Percentiles rank a stretch among this genome's conserved stretches.
These are phyloP conservation scores for Pholiota conissans DNA, from an alignment of 768 basidiomycete genomes.

Conservation along the genomic window DNA sequence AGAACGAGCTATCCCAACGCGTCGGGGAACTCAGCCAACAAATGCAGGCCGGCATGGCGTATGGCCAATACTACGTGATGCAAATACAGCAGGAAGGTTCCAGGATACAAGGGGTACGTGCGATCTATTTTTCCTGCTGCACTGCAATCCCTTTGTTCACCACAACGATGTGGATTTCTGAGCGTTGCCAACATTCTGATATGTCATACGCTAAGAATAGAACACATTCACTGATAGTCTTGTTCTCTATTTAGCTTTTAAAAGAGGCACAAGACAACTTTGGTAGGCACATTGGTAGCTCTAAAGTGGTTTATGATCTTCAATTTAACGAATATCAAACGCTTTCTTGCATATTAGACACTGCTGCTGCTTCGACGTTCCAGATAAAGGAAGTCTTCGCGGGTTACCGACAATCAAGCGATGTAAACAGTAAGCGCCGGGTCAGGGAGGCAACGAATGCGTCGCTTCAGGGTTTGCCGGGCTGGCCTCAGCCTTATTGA, in stretches of 20 bases:
- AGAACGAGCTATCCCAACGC: conserved; percentile 51
- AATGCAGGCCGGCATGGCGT: conserved; percentile 37
- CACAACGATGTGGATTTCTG: background rate
- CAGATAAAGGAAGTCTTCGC: conserved; percentile 76
- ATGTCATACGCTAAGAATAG: background rate
- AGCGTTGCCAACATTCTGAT: background rate
- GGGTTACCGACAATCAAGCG: conserved; percentile 74
- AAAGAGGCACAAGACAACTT: conserved; percentile 55
- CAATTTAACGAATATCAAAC: background rate
- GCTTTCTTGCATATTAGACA: conserved; percentile 38
- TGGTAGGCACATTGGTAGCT: conserved; percentile 35
- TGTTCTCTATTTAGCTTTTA: conserved; percentile 36
- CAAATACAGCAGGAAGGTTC: conserved; percentile 57
- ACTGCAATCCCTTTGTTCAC: background rate
- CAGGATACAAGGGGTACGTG: conserved; percentile 59
- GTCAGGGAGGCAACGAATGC: conserved; percentile 82
- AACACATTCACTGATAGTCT: background rate
- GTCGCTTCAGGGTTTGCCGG: conserved; percentile 67
- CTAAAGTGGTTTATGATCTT: background rate
- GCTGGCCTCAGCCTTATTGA: conserved; percentile 58
- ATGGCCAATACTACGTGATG: conserved; percentile 43
- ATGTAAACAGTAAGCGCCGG: conserved; percentile 68
- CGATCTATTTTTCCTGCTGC: background rate
- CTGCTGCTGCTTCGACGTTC: conserved; percentile 67
- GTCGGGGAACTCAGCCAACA: conserved; percentile 46